Evolutionary conservation across 176 grass and related monocot species (phyloP), one percentile per base, ranked within the genome.

Genomic region (Calamus simplicifolius): DNA sequence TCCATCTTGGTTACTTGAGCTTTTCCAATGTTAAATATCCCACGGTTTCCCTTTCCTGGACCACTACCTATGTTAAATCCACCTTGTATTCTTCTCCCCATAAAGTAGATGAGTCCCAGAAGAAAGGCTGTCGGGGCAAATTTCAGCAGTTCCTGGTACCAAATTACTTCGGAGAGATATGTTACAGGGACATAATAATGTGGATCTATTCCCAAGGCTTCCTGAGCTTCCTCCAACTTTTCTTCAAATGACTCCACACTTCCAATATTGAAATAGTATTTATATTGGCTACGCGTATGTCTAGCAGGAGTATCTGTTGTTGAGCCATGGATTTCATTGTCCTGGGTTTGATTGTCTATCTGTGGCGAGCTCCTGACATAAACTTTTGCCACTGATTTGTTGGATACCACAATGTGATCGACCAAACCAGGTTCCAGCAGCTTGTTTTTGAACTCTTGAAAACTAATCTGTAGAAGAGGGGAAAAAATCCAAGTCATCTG

Each of bases 381-480:
- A 35, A 97, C 83, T 64, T 88, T 88, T 52, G 92, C 92, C 62
- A 91, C 73, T 71, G 84, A 80, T 80, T 97, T 97, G 64, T 97
- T 88, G 30, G 79, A 60, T 51, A 97, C 69, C 77, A 97, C 92
- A 82, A 97, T 97, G 18, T 54, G 92, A 56, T 88, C 84, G 77
- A 91, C 92, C 71, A 97, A 82, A 27, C 87, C 84, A 59, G 80
- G 78, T 78, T 88, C 84, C 35, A 97, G 56, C 66, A 97, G 75
- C 69, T 88, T 91, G 60, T 91, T 97, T 71, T 82, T 91, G 81
- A 88, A 97, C 56, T 88, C 92, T 80, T 91, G 84, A 68, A 97
- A 97, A 79, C 86, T 97, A 80, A 91, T 91, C 87, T 97, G 78
- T 49, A 81, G 64, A 69, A 60, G 26, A 62, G 18, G 64, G 50